Conservation (phyloP, 495 filamentous ascomycete species). For the Thermothielavioides terrestris region DNA sequence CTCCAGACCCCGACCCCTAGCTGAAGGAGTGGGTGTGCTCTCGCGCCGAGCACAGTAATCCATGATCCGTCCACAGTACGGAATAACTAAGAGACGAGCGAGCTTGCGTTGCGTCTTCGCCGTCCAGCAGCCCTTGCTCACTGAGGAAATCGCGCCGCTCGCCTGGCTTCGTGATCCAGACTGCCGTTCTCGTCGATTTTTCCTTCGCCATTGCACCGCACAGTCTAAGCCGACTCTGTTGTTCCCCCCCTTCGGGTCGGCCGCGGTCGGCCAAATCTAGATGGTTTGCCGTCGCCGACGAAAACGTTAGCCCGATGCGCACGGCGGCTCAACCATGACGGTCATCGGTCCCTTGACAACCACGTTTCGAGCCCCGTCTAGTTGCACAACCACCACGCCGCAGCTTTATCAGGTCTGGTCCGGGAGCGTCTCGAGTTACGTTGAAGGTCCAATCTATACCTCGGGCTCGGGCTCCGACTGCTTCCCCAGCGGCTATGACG, state of each 20-base stretch:
- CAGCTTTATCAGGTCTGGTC: constrained; percentile 21
- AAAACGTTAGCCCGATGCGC: constrained; percentile 11
- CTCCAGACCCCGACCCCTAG: neutral
- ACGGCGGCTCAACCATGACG: constrained; percentile 22
- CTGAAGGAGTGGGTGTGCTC: neutral
- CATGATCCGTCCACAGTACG: too few relatives aligned
- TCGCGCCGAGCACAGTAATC: neutral
- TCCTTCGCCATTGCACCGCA: neutral
- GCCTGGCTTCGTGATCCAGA: neutral
- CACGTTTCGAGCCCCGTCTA: constrained; percentile 21
- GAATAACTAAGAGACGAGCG: too few relatives aligned
- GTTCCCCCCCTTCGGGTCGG: neutral
- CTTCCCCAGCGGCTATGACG: constrained; percentile 23
- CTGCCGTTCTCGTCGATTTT: neutral
- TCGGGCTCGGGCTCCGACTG: constrained; percentile 10
- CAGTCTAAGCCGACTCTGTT: neutral
- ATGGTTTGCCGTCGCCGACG: constrained; percentile 14
- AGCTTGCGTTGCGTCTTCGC: too few relatives aligned
- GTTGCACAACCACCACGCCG: constrained; percentile 17
- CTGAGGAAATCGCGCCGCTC: constrained; percentile 7
- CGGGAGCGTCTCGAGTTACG: constrained; percentile 9
- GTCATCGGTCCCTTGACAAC: constrained; percentile 27
- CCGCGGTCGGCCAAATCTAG: neutral
- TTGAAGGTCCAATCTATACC: constrained; percentile 24
- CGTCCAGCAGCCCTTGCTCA: neutral